These are phyloP conservation scores for Dactylellina haptotyla DNA, from an alignment of 2,329 filamentous ascomycete genomes.

Conservation along the genomic window DNA sequence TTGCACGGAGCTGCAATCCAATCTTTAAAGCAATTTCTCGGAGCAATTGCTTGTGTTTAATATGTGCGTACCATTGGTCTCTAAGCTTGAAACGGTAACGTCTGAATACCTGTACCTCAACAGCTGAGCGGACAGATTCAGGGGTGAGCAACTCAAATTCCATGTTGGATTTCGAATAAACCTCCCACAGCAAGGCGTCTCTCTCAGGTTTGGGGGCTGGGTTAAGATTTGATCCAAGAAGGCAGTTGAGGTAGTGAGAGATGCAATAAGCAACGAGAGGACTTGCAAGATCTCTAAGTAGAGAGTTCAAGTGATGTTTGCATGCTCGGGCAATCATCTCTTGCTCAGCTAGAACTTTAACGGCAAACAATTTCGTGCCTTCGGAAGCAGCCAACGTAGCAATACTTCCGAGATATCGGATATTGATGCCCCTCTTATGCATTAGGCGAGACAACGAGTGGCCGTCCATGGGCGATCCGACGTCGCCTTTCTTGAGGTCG, in stretches of 20 bases:
- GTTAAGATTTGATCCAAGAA: conserved; percentile 81
- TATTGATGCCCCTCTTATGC: conserved; percentile 97
- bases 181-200: conserved; percentile 75
- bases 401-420: conserved; percentile 91
- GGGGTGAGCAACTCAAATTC: conserved; percentile 83
- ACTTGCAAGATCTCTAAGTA: conserved; percentile 81
- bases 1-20: conserved; percentile 85
- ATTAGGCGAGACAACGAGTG: conserved; percentile 85
- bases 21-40: conserved; percentile 89
- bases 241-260: conserved; percentile 90
- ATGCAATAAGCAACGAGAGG: conserved; percentile 82
- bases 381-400: conserved; percentile 74
- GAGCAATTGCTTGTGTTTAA: conserved; percentile 83
- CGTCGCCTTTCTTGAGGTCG: conserved; percentile 89
- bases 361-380: conserved; percentile 77
- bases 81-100: conserved; percentile 81
- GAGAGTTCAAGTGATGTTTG: conserved; percentile 86
- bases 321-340: conserved; percentile 96
- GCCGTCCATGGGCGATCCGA: conserved; percentile 99
- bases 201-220: conserved; percentile 79
- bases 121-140: conserved; percentile 73
- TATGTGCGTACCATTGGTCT: conserved; percentile 72
- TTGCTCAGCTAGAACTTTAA: conserved; percentile 80
- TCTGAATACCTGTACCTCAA: conserved; percentile 75
- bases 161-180: conserved; percentile 85